Conservation (phyloP, 306 rosid genomes). For the Quercus alba region DNA sequence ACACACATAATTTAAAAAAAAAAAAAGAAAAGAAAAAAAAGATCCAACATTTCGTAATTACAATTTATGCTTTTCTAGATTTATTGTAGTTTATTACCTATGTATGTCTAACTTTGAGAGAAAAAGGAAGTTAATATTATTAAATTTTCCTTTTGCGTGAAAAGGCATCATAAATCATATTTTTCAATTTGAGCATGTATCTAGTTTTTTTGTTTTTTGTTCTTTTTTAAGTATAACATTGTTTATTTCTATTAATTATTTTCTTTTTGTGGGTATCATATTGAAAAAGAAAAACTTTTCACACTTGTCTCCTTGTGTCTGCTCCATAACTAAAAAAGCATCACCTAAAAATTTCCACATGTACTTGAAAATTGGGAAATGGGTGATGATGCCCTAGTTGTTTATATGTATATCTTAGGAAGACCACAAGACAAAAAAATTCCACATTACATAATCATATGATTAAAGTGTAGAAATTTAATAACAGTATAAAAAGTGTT, state of each 20-base stretch:
- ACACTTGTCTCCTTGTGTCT: background rate
- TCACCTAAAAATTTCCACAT: background rate
- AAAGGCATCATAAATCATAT: background rate
- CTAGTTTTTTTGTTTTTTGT: background rate
- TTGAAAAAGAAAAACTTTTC: background rate
- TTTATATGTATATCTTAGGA: background rate
- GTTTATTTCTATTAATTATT: background rate
- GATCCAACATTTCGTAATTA: no score
- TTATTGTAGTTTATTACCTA: no score
- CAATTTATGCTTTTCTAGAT: no score
- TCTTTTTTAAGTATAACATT: background rate
- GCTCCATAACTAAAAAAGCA: background rate
- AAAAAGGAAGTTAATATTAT: no score
- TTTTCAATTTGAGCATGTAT: background rate
- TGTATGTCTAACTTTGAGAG: no score
- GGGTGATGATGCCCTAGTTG: background rate
- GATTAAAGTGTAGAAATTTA: background rate
- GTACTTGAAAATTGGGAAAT: background rate
- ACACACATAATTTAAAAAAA: no score
- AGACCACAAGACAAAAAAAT: background rate
- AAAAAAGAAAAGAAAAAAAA: no score
- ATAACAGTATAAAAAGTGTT: background rate
- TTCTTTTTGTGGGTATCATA: background rate
- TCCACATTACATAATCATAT: slow-evolving; percentile 1
- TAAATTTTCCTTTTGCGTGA: no score